Evolutionary conservation across 129 eudicot genomes (phyloP).

Genomic region (Escallonia herrerae): DNA sequence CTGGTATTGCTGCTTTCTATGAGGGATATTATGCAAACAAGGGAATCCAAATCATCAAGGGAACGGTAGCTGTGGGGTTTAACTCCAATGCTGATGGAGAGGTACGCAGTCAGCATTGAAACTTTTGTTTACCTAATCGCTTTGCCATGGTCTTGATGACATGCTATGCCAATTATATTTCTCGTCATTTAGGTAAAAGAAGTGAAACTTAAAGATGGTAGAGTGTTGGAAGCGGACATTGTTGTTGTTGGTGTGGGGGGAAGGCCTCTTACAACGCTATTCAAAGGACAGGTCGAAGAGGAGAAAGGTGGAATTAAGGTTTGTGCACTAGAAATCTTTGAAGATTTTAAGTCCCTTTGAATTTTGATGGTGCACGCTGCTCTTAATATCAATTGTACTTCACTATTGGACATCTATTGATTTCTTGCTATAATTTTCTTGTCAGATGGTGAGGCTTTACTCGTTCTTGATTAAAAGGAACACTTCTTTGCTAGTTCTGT

Average conservation of each 20-base stretch:
- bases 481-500: not conserved
- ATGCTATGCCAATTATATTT: not conserved
- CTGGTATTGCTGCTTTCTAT: constrained; percentile 87
- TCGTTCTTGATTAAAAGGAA: not conserved
- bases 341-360: not conserved
- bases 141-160: not conserved
- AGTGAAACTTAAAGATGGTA: constrained; percentile 87
- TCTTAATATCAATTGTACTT: not conserved
- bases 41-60: constrained; percentile 76
- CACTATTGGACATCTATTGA: not conserved
- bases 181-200: constrained; percentile 58
- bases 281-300: constrained; percentile 94
- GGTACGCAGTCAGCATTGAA: constrained; percentile 35
- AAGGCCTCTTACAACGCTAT: constrained; percentile 73
- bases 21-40: constrained; percentile 81
- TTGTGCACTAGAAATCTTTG: constrained; percentile 7
- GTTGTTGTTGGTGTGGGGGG: constrained; percentile 98
- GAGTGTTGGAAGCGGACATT: constrained; percentile 91
- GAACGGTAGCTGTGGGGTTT: constrained; percentile 96
- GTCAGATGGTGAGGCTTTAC: not conserved
- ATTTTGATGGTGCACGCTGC: not conserved
- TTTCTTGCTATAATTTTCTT: not conserved
- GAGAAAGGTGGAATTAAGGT: constrained; percentile 99
- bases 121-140: not conserved
- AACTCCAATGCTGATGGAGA: constrained; percentile 52